Evolutionary conservation across 2,329 filamentous ascomycete species (phyloP).

Genomic region (Penicillium sp.): DNA sequence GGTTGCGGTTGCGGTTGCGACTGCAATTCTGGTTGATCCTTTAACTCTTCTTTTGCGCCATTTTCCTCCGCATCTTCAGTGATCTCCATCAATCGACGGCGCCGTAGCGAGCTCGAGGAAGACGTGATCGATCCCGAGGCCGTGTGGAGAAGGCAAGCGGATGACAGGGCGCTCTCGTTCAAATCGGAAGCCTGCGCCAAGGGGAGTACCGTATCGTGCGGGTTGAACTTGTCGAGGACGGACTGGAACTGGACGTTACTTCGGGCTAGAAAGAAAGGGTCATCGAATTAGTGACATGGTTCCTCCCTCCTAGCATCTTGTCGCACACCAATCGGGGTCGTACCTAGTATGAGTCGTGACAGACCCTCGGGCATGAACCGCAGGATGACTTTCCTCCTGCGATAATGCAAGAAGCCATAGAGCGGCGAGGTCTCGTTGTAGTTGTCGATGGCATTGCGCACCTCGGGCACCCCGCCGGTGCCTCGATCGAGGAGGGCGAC

Average conservation of each 20-base stretch:
- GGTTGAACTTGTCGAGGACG: constrained; percentile 72
- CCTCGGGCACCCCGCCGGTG: constrained; percentile 80
- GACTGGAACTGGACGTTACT: constrained; percentile 73
- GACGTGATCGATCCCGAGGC: constrained; percentile 86
- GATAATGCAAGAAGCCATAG: constrained; percentile 89
- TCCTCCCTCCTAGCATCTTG: constrained; percentile 5
- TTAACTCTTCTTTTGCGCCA: constrained; percentile 57
- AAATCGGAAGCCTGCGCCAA: constrained; percentile 78
- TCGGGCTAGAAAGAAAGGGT: constrained; percentile 65
- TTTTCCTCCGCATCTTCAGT: constrained; percentile 90
- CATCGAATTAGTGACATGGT: constrained; percentile 11
- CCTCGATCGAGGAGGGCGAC: constrained; percentile 79
- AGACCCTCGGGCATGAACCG: constrained; percentile 92
- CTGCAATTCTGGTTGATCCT: constrained; percentile 51
- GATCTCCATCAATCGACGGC: constrained; percentile 84
- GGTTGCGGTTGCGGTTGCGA: constrained; percentile 31
- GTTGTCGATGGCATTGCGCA: constrained; percentile 75
- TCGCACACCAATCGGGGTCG: constrained; percentile 35
- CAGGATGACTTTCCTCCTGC: constrained; percentile 86
- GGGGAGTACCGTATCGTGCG: constrained; percentile 83
- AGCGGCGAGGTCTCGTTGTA: constrained; percentile 87
- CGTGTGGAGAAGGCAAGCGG: constrained; percentile 87
- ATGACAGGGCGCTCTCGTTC: constrained; percentile 84
- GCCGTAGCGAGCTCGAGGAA: constrained; percentile 78
- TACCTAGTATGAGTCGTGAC: constrained; percentile 91